A percentile compares a stretch with the other conserved stretches of the same genome.
Evolutionary conservation across 768 basidiomycete genomes (phyloP).

Genomic region (Flagelloscypha sp.): DNA sequence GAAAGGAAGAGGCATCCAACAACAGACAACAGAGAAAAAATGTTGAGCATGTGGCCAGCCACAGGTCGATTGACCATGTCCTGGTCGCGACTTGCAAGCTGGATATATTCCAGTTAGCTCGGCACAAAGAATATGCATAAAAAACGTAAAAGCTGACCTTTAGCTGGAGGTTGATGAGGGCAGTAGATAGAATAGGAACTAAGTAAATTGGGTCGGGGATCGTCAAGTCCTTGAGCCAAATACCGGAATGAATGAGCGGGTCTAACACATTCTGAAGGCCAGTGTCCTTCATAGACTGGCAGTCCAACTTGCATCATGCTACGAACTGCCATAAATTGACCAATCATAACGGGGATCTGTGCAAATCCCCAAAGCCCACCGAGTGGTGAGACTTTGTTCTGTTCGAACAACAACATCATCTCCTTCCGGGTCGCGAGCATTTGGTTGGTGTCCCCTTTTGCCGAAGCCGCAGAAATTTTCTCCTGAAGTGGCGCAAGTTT

Average conservation of each 20-base stretch:
- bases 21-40: constrained; percentile 51
- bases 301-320: no score
- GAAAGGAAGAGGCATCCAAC: constrained; percentile 38
- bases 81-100: constrained; percentile 46
- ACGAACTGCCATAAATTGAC: no score
- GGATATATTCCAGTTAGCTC: constrained; percentile 5
- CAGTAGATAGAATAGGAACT: constrained; percentile 53
- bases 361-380: constrained; percentile 18
- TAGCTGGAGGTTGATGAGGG: constrained; percentile 62
- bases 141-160: constrained; percentile 34
- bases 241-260: constrained; percentile 71
- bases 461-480: constrained; percentile 29
- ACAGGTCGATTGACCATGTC: constrained; percentile 42
- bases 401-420: constrained; percentile 36
- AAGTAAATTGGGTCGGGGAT: constrained; percentile 66
- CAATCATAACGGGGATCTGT: constrained; percentile 71
- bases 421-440: constrained; percentile 47
- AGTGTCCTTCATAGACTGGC: no score
- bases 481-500: constrained; percentile 41
- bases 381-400: constrained; percentile 6
- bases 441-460: constrained; percentile 31
- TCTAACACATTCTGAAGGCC: no score
- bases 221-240: constrained; percentile 75
- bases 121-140: constrained; percentile 1
- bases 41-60: constrained; percentile 62